These are phyloP conservation scores for Citropsis articulata DNA, from an alignment of 345 rosid genomes.

Conservation along the genomic window DNA sequence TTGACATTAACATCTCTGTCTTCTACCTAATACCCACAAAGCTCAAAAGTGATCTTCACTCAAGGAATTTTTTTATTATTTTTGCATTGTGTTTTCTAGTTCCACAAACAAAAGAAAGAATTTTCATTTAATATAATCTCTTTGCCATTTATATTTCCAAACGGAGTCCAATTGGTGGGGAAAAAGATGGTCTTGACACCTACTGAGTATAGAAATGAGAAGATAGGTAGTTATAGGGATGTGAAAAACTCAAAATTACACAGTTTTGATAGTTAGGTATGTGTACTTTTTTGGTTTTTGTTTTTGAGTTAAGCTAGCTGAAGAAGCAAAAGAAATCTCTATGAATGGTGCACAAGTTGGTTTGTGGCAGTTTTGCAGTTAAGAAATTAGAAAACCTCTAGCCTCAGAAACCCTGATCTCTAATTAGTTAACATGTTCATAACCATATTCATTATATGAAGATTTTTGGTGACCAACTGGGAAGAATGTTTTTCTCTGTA, in stretches of 20 bases:
- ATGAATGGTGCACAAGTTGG: constrained; percentile 26
- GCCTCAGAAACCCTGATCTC: constrained; percentile 7
- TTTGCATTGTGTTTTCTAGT: constrained; percentile 1
- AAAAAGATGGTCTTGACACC: not conserved
- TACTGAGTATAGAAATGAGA: not conserved
- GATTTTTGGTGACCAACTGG: not conserved
- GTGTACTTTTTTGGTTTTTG: constrained; percentile 7
- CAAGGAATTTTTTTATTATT: constrained; percentile 18
- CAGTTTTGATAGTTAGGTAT: constrained; percentile 24
- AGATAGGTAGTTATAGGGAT: constrained; percentile 2
- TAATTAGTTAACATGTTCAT: constrained; percentile 6
- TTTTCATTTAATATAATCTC: not conserved
- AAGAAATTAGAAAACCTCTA: constrained; percentile 32
- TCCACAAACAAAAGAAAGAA: constrained; percentile 10
- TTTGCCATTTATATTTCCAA: not conserved
- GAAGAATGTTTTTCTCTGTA: not conserved
- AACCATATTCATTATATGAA: constrained; percentile 1
- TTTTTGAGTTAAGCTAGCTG: constrained; percentile 1
- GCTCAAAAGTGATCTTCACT: constrained; percentile 39
- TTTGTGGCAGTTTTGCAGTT: constrained; percentile 30
- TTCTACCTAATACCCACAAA: constrained; percentile 37
- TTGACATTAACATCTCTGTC: constrained; percentile 35
- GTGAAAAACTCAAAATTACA: not conserved
- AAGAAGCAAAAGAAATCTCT: constrained; percentile 23
- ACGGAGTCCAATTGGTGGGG: not conserved